Conservation (phyloP, 1,284 basidiomycete species). For the Termitomyces sp. region DNA sequence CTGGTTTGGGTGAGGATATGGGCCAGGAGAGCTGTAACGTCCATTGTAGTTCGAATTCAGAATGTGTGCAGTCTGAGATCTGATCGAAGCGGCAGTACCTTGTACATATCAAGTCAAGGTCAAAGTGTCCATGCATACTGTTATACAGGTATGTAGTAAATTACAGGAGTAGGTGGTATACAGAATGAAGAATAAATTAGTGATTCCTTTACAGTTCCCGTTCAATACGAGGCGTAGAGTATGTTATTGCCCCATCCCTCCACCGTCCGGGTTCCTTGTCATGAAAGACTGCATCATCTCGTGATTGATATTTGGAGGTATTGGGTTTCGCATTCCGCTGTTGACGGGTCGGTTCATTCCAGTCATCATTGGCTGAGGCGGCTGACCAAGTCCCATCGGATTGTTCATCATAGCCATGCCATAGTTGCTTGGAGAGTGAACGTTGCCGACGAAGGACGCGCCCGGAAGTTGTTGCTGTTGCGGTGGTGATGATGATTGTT, state of each 20-base stretch:
- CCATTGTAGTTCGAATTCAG: constrained; percentile 9
- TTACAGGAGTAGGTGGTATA: constrained; percentile 6
- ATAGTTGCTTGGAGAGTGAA: constrained; percentile 8
- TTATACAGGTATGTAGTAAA: constrained; percentile 1
- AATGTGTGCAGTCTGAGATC: neutral
- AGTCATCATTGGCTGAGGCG: constrained; percentile 14
- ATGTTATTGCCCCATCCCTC: constrained; percentile 11
- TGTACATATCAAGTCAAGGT: neutral
- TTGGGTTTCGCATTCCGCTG: constrained; percentile 21
- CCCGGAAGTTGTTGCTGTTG: constrained; percentile 20
- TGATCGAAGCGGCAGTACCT: neutral
- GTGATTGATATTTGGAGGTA: constrained; percentile 32
- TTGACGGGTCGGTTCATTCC: constrained; percentile 18
- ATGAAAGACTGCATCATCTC: constrained; percentile 64
- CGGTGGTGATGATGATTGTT: constrained; percentile 14
- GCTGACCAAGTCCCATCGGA: constrained; percentile 14
- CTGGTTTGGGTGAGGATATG: constrained; percentile 62
- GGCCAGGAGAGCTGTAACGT: constrained; percentile 27
- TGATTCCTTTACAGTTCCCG: neutral
- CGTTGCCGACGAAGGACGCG: constrained; percentile 4
- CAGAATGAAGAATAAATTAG: constrained; percentile 9
- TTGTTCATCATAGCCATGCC: constrained; percentile 18
- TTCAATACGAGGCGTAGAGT: neutral
- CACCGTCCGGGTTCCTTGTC: constrained; percentile 42
- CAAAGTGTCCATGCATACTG: neutral